Base-by-base conservation (phyloP, 2,329 filamentous ascomycete species). In the Diaporthe nobilis region DNA sequence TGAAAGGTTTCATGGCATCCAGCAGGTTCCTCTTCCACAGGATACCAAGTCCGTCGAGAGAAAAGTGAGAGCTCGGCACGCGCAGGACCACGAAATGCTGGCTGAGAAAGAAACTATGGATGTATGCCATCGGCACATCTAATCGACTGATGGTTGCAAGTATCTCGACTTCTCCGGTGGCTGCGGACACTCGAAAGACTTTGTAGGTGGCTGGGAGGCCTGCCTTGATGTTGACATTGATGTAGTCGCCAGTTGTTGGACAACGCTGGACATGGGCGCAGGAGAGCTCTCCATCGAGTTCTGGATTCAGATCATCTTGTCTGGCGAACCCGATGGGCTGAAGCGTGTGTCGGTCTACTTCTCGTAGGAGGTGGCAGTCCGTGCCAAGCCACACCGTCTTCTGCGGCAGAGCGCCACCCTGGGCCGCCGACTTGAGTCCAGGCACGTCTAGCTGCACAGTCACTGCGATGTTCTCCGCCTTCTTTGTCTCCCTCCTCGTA, bases 101-200 rank as follows among this genome's bases (percentile, higher is more conserved):
- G 0, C 94, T 93, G 37, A 97, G 83, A 80, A 95, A 95, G 79
- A 96, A 89, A 12, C 94, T 96, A 84, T 97, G 95, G n/a, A 97
- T 90, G 80, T 97, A 97, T 0, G 94, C 92, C 0, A 93, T 85
- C 2, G 85, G 84, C 4, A 88, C 82, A 4, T 86, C 85, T 5
- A 84, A 82, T 4, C 85, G 86, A 0, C 84, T 83, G 76, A 97
- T 90, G 0, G 89, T 92, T 4, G 94, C 94, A 0, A 97, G 88
- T 25, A 97, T 92, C 0, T 91, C 89, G 0, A 94, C 94, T 73
- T 90, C 85, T 0, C 92, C 93, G 0, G 91, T 93, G 0, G 87
- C 82, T 0, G 91, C 89, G 25, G 89, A 92, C 3, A 91, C 89
- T 1, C 88, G 85, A 82, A 96, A 97, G 22, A 97, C 81, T 22